Evolutionary conservation across 23 red algal genomes (phyloP).

Genomic region (Gracilaria gracilis): DNA sequence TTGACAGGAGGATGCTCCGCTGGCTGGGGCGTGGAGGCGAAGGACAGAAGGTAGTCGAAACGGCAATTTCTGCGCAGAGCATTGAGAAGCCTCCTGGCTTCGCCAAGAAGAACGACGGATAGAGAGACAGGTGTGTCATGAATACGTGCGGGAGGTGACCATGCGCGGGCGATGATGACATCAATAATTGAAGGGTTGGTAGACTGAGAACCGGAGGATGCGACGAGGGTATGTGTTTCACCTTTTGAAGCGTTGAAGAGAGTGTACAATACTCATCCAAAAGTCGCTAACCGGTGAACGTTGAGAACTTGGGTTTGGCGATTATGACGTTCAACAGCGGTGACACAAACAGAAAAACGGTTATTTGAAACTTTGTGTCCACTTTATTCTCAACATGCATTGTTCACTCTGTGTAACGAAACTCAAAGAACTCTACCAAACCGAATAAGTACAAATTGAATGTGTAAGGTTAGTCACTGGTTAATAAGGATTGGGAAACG

Average conservation of each 20-base stretch:
- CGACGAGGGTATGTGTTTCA: background rate
- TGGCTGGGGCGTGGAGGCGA: slow-evolving; percentile 58
- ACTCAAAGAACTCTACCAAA: no score
- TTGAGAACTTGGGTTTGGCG: no score
- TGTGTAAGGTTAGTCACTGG: no score
- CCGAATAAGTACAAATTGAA: no score
- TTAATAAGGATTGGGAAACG: no score
- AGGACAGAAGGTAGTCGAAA: slow-evolving; percentile 70
- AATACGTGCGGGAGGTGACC: background rate
- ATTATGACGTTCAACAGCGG: no score
- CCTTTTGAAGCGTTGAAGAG: background rate
- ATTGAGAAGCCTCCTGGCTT: slow-evolving; percentile 66
- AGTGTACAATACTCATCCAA: background rate
- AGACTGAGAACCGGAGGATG: background rate
- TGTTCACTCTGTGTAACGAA: no score
- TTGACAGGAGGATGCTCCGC: slow-evolving; percentile 76
- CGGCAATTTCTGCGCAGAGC: slow-evolving; percentile 71
- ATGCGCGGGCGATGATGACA: background rate
- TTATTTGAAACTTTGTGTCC: no score
- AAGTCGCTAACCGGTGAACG: background rate
- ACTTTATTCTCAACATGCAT: no score
- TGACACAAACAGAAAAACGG: no score
- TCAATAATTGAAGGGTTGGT: background rate
- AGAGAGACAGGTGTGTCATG: slow-evolving; percentile 23
- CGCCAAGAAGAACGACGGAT: slow-evolving; percentile 54